A percentile compares a stretch with the other conserved stretches of the same genome.
These are phyloP conservation scores for Coemansia sp. DNA, from an alignment of 371 early-diverging fungal species.

Conservation along the genomic window DNA sequence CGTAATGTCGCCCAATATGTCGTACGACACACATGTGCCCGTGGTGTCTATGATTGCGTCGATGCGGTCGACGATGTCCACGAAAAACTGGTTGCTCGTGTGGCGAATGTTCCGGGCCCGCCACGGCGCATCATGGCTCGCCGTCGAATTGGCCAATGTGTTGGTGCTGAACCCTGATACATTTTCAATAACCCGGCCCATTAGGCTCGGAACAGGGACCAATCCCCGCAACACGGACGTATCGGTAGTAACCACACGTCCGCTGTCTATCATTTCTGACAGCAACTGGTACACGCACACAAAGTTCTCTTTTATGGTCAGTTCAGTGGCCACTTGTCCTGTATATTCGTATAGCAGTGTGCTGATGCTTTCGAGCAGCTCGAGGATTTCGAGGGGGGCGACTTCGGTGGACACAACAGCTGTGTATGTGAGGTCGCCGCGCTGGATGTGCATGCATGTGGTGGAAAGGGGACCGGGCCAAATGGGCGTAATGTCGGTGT, in stretches of 20 bases:
- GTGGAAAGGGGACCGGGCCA: slow-evolving; percentile 15
- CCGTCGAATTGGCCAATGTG: neutral
- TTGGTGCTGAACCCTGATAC: slow-evolving; percentile 65
- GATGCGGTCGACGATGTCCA: slow-evolving; percentile 87
- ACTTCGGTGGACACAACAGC: slow-evolving; percentile 52
- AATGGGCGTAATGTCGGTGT: slow-evolving; percentile 19
- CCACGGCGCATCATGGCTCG: slow-evolving; percentile 63
- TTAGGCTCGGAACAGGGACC: slow-evolving; percentile 84
- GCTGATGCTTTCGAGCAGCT: slow-evolving; percentile 81
- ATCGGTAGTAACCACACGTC: slow-evolving; percentile 84
- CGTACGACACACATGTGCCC: slow-evolving; percentile 72
- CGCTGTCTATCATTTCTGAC: slow-evolving; percentile 92
- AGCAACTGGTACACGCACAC: slow-evolving; percentile 89
- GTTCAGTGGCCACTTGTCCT: slow-evolving; percentile 69
- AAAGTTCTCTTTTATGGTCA: slow-evolving; percentile 87
- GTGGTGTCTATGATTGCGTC: slow-evolving; percentile 77
- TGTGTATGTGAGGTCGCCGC: slow-evolving; percentile 42
- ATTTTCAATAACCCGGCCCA: slow-evolving; percentile 80
- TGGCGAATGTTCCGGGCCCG: slow-evolving; percentile 85
- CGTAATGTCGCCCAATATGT: slow-evolving; percentile 75
- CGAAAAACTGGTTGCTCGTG: slow-evolving; percentile 87
- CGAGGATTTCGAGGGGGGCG: slow-evolving; percentile 80
- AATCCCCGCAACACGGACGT: slow-evolving; percentile 79
- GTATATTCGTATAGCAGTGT: slow-evolving; percentile 80
- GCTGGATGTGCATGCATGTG: slow-evolving; percentile 25